Conservation (phyloP, 2,329 filamentous ascomycete genomes). For the Alternaria triticimaculans region DNA sequence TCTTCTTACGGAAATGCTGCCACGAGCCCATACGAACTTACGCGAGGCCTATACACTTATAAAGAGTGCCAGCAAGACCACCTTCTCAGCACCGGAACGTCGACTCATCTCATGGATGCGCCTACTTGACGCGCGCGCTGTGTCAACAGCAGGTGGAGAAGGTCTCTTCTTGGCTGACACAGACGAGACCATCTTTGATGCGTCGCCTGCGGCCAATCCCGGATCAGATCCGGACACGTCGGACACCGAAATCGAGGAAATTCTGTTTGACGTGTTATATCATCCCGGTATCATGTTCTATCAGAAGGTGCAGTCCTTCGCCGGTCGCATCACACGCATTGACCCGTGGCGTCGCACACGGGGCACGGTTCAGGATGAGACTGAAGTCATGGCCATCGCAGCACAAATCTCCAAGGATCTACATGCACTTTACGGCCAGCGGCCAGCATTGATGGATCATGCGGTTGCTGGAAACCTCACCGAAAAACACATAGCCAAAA, state of each 20-base stretch:
- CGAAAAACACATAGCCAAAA: slow-evolving; percentile 57
- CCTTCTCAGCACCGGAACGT: slow-evolving; percentile 49
- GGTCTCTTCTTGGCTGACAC: slow-evolving; percentile 60
- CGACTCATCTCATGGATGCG: slow-evolving; percentile 63
- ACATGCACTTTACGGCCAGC: slow-evolving; percentile 57
- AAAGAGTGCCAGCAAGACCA: slow-evolving; percentile 36
- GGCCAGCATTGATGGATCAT: slow-evolving; percentile 63
- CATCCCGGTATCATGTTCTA: slow-evolving; percentile 65
- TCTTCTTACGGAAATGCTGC: slow-evolving; percentile 29
- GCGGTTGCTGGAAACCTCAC: slow-evolving; percentile 61
- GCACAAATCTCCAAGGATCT: slow-evolving; percentile 60
- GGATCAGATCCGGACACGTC: slow-evolving; percentile 39
- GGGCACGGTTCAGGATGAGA: slow-evolving; percentile 65
- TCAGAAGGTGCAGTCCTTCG: slow-evolving; percentile 64
- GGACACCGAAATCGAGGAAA: slow-evolving; percentile 54
- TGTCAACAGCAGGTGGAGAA: slow-evolving; percentile 62
- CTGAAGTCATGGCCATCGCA: slow-evolving; percentile 63
- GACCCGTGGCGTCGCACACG: slow-evolving; percentile 64
- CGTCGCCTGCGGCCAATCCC: slow-evolving; percentile 50
- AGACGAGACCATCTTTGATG: slow-evolving; percentile 56
- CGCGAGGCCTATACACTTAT: slow-evolving; percentile 59
- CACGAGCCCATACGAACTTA: slow-evolving; percentile 51
- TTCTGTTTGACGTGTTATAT: slow-evolving; percentile 62
- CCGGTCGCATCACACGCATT: slow-evolving; percentile 63
- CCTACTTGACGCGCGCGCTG: slow-evolving; percentile 62